Evolutionary conservation across 2,329 filamentous ascomycete genomes (phyloP).

Genomic region (Cercospora sp.): DNA sequence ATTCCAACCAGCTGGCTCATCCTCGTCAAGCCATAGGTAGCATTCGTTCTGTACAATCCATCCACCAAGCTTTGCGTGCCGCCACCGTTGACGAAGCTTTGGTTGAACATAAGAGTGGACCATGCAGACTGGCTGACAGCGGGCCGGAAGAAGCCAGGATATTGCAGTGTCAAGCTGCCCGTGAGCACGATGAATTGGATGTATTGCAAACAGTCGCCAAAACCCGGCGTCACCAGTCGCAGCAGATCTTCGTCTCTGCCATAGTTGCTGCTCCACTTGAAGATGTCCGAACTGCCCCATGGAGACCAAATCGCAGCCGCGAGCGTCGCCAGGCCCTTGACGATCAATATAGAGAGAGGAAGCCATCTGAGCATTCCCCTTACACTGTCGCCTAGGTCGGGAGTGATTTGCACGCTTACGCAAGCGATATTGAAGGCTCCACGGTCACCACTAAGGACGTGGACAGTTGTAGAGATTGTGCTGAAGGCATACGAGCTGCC

Average conservation of each 20-base stretch:
- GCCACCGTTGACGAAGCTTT: conserved; percentile 75
- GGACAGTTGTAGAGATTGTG: conserved; percentile 72
- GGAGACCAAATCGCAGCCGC: conserved; percentile 86
- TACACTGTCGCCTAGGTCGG: conserved; percentile 70
- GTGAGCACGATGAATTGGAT: conserved; percentile 90
- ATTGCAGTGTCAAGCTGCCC: conserved; percentile 81
- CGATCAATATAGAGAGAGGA: conserved; percentile 73
- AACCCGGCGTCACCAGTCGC: conserved; percentile 89
- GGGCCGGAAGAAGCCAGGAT: conserved; percentile 93
- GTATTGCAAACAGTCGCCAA: conserved; percentile 95
- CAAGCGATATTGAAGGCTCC: conserved; percentile 70
- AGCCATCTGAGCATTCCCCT: conserved; percentile 71
- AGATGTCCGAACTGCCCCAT: conserved; percentile 88
- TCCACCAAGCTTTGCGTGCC: conserved; percentile 71
- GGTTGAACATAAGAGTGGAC: conserved; percentile 90
- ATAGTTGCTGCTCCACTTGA: conserved; percentile 97
- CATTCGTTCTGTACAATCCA: conserved; percentile 79
- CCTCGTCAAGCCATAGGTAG: conserved; percentile 74
- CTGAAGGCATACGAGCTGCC: conserved; percentile 82
- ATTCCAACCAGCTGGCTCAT: conserved; percentile 83
- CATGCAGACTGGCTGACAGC: conserved; percentile 83
- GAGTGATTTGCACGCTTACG: conserved; percentile 78
- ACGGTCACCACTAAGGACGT: conserved; percentile 72
- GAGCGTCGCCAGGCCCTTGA: conserved; percentile 79
- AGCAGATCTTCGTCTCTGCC: conserved; percentile 90